Evolutionary conservation across 176 grass and related monocot species (phyloP).

Genomic region (bread wheat (Triticum aestivum)): IWGSC_CS_RefSeq_v2.1 NC_057794.1:341781341-341781840

Average conservation of each 20-base stretch:
- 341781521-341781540: neutral
- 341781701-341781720: neutral
- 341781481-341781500: neutral
- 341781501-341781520: neutral
- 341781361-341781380: too few species aligned
- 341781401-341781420: too few species aligned
- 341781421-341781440: too few species aligned
- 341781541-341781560: neutral
- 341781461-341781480: too few species aligned
- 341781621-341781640: neutral
- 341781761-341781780: conserved; percentile 16
- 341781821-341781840: conserved; percentile 9
- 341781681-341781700: neutral
- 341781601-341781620: neutral
- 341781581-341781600: neutral
- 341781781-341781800: neutral
- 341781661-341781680: neutral
- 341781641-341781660: neutral
- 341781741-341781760: neutral
- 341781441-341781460: too few species aligned
- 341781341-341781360: too few species aligned
- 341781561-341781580: neutral
- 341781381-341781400: too few species aligned
- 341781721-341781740: neutral
- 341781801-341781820: neutral